A percentile compares a stretch with the other conserved stretches of the same genome.
Evolutionary conservation across 2,329 filamentous ascomycete species (phyloP).

Genomic region (Aspergillus novofumigatus): DNA sequence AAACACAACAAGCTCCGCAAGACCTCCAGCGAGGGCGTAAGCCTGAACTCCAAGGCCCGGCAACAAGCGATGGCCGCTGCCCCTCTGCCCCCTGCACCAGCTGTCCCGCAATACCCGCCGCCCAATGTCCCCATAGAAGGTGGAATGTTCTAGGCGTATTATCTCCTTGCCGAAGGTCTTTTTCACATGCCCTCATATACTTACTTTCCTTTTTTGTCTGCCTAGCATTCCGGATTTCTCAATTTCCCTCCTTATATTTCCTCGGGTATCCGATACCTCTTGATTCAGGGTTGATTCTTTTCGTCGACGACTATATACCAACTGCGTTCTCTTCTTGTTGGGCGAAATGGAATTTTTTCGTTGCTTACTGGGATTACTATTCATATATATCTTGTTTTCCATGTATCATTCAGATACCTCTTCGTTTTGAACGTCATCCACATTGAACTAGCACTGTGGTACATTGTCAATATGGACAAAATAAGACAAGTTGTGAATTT

Average conservation of each 20-base stretch:
- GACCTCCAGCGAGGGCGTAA: constrained; percentile 48
- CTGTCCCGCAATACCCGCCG: constrained; percentile 31
- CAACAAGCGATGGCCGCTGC: constrained; percentile 34
- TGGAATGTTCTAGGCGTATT: constrained; percentile 35
- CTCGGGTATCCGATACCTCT: constrained; percentile 6
- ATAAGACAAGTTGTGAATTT: not conserved
- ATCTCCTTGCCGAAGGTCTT: not conserved
- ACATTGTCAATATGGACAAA: not conserved
- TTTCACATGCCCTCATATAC: not conserved
- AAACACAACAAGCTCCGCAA: constrained; percentile 43
- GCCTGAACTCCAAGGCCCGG: constrained; percentile 43
- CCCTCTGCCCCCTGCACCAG: constrained; percentile 17
- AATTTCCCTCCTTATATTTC: constrained; percentile 2
- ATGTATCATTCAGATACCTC: not conserved
- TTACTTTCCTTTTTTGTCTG: not conserved
- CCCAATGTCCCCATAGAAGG: constrained; percentile 29
- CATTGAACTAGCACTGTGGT: not conserved
- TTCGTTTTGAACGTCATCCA: not conserved
- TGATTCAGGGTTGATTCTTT: constrained; percentile 7
- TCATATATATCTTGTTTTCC: not conserved
- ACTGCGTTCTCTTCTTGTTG: constrained; percentile 13
- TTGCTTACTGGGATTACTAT: not conserved
- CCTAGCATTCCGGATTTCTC: not conserved
- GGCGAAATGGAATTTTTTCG: constrained; percentile 11
- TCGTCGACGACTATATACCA: constrained; percentile 17